These are phyloP conservation scores for Poa pratensis DNA, from an alignment of 176 grass and related monocot species.

Conservation along the genomic window DNA sequence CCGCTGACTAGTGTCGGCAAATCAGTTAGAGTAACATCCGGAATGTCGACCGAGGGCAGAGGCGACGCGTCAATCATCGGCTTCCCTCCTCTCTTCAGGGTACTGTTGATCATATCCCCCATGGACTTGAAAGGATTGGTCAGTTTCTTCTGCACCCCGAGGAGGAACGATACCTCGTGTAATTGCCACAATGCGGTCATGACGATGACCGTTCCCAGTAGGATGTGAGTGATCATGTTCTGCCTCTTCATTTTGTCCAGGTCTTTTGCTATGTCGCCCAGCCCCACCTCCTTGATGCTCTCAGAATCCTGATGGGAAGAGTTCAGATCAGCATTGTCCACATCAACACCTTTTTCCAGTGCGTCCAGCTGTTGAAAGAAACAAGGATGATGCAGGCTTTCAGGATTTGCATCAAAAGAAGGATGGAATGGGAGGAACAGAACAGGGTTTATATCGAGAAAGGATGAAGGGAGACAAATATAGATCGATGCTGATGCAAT, in stretches of 20 bases:
- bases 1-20: constrained; percentile 24
- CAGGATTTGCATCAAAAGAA: not conserved
- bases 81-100: constrained; percentile 18
- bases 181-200: constrained; percentile 54
- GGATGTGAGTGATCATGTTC: constrained; percentile 59
- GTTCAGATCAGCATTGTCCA: not conserved
- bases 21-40: not conserved
- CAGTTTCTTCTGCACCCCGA: constrained; percentile 32
- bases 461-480: not conserved
- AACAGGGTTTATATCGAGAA: not conserved
- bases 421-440: not conserved
- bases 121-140: constrained; percentile 52
- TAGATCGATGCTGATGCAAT: not conserved
- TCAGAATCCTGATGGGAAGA: not conserved
- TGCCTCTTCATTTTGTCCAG: constrained; percentile 53
- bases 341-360: not conserved
- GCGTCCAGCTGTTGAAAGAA: constrained; percentile 19
- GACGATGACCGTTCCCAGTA: constrained; percentile 44
- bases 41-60: constrained; percentile 24
- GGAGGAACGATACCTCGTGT: constrained; percentile 50
- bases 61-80: constrained; percentile 36
- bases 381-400: too few relatives aligned
- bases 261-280: constrained; percentile 35
- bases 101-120: constrained; percentile 39
- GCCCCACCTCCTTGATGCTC: constrained; percentile 1